Base-by-base conservation (phyloP, 768 basidiomycete genomes). In the Tylopilus rubrobrunneus region DNA sequence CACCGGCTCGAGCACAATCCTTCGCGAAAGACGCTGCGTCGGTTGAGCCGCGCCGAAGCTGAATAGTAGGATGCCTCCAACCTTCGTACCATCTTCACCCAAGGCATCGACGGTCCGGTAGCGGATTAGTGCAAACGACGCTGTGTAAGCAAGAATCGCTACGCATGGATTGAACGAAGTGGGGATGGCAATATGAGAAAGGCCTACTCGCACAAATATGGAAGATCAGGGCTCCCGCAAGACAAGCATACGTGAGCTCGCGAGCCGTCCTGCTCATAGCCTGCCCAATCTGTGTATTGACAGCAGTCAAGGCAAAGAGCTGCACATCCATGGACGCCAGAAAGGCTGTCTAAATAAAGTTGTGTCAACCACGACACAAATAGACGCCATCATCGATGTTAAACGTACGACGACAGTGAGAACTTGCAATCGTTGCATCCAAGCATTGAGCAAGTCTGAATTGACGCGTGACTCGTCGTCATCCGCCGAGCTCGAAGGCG, bases 151-250 rank as follows among this genome's bases (percentile, higher is more conserved):
- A 12, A 71, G 60, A 21, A 71, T 54, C 40, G 59, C 66, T 70
- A 43, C 5, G n/a, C 29, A 37, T 11, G n/a, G 33, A 40, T 40
- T 48, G 27, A 54, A 36, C 5, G 9, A 0, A 11, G 14, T 36
- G 14, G 19, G 34, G 42, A 42, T 8, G 36, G 17, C 28, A 15
- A 54, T 3, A 29, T 6, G 33, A 25, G 51, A 54, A 21, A 33
- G 15, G 60, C 68, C 23, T 39, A 68, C 68, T 6, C 48, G 68
- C 62, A 56, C 59, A 68, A 9, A 71, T 45, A 27, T 71, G 68
- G 45, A 70, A 66, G 33, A 71, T 46, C 40, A 70, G 48, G 23
- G 70, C 68, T 5, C 70, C 70, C 7, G 66, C 41, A 44, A 70
- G 64, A 49, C 64, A 66, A 12, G 61, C 33, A 55, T 70, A 68